These are phyloP conservation scores for Leptographium lundbergii DNA, from an alignment of 2,329 filamentous ascomycete genomes.

Conservation along the genomic window DNA sequence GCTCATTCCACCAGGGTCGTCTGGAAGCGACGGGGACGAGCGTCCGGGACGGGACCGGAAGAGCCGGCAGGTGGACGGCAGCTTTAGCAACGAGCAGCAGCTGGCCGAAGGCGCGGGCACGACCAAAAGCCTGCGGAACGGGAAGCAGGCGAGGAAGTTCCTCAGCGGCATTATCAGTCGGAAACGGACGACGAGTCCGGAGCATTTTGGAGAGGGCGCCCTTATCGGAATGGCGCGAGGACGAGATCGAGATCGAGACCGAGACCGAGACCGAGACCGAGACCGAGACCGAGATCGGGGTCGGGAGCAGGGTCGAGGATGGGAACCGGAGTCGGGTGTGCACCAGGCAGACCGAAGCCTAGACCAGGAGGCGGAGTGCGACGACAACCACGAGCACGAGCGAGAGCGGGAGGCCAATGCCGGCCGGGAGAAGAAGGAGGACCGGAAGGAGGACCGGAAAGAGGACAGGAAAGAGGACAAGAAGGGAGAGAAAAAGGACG, in stretches of 20 bases:
- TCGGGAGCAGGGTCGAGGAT: not conserved
- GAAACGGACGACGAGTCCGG: constrained; percentile 18
- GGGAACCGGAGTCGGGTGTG: not conserved
- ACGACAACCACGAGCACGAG: not conserved
- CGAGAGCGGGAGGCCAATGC: not conserved
- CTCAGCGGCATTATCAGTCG: constrained; percentile 28
- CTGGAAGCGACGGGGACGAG: constrained; percentile 35
- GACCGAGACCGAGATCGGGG: too few species aligned
- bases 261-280: not conserved
- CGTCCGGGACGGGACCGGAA: constrained; percentile 14
- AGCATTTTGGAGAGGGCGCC: constrained; percentile 4
- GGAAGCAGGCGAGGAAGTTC: constrained; percentile 28
- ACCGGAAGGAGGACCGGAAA: not conserved
- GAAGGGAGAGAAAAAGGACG: not conserved
- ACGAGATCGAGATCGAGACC: constrained; percentile 9
- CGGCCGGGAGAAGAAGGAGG: not conserved
- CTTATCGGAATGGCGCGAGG: not conserved
- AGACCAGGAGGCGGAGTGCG: not conserved
- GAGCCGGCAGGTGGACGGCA: constrained; percentile 10
- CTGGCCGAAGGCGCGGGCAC: constrained; percentile 21
- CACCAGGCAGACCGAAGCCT: not conserved
- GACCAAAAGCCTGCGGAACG: constrained; percentile 23
- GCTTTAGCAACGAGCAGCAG: constrained; percentile 12
- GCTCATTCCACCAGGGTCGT: constrained; percentile 30
- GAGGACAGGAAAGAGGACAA: not conserved